Evolutionary conservation across 1,284 basidiomycete species (phyloP).

Genomic region (Neotropicomus parvogracilis): DNA sequence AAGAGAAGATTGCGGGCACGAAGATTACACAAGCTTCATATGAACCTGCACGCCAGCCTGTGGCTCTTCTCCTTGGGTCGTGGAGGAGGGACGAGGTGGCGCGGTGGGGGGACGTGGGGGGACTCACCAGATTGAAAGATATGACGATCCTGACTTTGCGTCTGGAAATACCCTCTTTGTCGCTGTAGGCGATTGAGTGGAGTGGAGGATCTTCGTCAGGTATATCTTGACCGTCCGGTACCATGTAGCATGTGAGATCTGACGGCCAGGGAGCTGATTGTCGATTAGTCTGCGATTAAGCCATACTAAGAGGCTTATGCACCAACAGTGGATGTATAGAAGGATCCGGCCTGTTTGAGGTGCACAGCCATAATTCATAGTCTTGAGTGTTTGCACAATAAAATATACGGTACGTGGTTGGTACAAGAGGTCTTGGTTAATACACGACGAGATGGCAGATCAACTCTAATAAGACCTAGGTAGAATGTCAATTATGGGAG

Average conservation of each 20-base stretch:
- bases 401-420: conserved; percentile 11
- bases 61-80: conserved; percentile 10
- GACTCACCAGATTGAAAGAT: conserved; percentile 17
- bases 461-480: conserved; percentile 13
- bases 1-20: conserved; percentile 34
- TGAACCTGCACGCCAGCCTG: conserved; percentile 18
- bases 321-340: conserved; percentile 11
- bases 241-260: conserved; percentile 32
- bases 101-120: conserved; percentile 33
- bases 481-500: conserved; percentile 19
- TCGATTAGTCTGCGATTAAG: neutral
- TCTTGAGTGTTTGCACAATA: neutral
- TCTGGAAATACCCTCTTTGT: conserved; percentile 11
- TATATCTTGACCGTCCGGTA: conserved; percentile 21
- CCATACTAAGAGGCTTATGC: too few species aligned
- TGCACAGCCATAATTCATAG: conserved; percentile 8
- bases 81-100: conserved; percentile 24
- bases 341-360: neutral
- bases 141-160: conserved; percentile 8
- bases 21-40: conserved; percentile 28
- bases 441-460: conserved; percentile 19
- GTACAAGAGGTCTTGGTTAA: conserved; percentile 16
- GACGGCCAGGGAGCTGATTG: neutral
- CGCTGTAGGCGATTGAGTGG: conserved; percentile 16
- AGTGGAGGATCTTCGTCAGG: conserved; percentile 13